A percentile compares a stretch with the other conserved stretches of the same genome.
Evolutionary conservation across 345 rosid species (phyloP).

Genomic region (Eutrema heterophyllum): DNA sequence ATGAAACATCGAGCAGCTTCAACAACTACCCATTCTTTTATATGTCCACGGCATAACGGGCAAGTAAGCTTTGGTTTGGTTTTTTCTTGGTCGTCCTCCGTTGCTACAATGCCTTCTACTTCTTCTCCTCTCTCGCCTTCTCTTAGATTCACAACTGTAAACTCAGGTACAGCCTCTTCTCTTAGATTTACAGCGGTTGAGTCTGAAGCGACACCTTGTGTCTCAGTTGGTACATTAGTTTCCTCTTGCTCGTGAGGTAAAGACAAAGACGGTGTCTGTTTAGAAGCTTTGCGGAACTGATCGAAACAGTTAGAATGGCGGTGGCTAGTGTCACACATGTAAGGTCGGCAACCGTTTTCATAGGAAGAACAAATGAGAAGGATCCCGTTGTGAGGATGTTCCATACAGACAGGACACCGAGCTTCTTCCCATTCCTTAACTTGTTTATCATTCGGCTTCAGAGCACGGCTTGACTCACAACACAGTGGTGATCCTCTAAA

Average conservation of each 20-base stretch:
- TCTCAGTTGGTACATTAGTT: constrained; percentile 10
- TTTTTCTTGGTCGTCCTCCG: constrained; percentile 35
- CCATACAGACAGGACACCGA: constrained; percentile 96
- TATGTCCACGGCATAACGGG: constrained; percentile 85
- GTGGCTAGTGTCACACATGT: constrained; percentile 97
- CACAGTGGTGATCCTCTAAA: constrained; percentile 51
- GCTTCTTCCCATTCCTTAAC: constrained; percentile 95
- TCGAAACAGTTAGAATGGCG: constrained; percentile 96
- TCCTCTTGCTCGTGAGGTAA: constrained; percentile 34
- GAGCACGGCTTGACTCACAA: constrained; percentile 55
- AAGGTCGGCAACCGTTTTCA: constrained; percentile 91
- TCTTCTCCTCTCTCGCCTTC: constrained; percentile 6
- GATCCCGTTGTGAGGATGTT: constrained; percentile 96
- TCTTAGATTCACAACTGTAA: neutral
- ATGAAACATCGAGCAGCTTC: constrained; percentile 73
- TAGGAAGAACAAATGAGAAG: constrained; percentile 89
- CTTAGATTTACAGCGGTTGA: constrained; percentile 28
- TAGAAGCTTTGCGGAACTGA: constrained; percentile 71
- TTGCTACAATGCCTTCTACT: constrained; percentile 20
- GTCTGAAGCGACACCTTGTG: constrained; percentile 26
- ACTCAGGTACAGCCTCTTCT: constrained; percentile 25
- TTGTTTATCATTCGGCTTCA: constrained; percentile 49
- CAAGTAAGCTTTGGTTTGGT: constrained; percentile 52
- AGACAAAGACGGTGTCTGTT: constrained; percentile 31
- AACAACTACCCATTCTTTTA: constrained; percentile 73